Evolutionary conservation across 495 filamentous ascomycete genomes (phyloP).

Genomic region (Cenococcum geophilum): DNA sequence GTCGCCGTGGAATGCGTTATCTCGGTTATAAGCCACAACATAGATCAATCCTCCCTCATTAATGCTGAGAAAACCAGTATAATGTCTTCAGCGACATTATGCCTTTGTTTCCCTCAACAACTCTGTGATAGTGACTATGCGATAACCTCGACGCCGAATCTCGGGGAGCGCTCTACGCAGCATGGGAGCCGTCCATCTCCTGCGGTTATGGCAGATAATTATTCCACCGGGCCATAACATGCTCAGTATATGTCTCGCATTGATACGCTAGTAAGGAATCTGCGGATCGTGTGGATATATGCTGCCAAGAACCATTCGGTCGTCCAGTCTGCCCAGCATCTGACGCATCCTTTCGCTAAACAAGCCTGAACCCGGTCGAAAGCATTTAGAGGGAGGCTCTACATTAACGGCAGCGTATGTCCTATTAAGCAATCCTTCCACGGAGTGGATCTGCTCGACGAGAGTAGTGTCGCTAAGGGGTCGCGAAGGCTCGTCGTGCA

Average conservation of each 20-base stretch:
- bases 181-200: slow-evolving; percentile 74
- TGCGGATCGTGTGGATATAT: slow-evolving; percentile 86
- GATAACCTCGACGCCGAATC: slow-evolving; percentile 60
- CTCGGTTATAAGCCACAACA: too few relatives aligned
- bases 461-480: slow-evolving; percentile 34
- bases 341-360: slow-evolving; percentile 62
- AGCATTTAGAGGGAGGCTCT: slow-evolving; percentile 48
- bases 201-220: slow-evolving; percentile 75
- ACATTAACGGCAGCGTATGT: slow-evolving; percentile 47
- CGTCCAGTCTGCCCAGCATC: slow-evolving; percentile 51
- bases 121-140: slow-evolving; percentile 52
- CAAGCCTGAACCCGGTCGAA: slow-evolving; percentile 75
- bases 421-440: slow-evolving; percentile 45
- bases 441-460: slow-evolving; percentile 39
- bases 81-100: background rate
- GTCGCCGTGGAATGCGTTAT: too few relatives aligned
- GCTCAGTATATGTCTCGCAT: slow-evolving; percentile 74
- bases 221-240: slow-evolving; percentile 70
- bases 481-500: slow-evolving; percentile 70
- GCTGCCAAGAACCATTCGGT: slow-evolving; percentile 65
- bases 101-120: slow-evolving; percentile 8
- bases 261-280: slow-evolving; percentile 58
- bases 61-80: too few relatives aligned
- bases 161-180: slow-evolving; percentile 62
- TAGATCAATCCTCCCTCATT: too few relatives aligned